Evolutionary conservation across 495 filamentous ascomycete genomes (phyloP), one percentile per base, ranked within the genome.

Genomic region (Penicillium ucsense): DNA sequence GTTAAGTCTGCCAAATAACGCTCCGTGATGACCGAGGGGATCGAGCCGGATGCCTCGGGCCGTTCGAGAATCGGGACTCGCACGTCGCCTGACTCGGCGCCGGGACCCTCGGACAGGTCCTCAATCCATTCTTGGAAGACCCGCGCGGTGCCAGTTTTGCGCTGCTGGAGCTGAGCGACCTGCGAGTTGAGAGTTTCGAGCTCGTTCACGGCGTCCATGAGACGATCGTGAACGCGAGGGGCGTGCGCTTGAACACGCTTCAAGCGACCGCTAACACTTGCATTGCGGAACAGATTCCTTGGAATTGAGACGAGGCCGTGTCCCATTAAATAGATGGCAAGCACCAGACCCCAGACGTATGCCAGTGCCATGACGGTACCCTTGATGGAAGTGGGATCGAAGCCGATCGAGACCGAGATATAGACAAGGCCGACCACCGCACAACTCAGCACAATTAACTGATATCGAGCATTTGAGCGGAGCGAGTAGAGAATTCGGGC

Each of bases 281-380:
- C 81, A 56, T 85, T 85, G 39, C 81, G 79, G 59, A 89, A 83
- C 1, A 98, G 65, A 11, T 77, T 76, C 54, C 91, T 77, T 5
- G 92, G 92, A 40, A 97, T 85, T 8, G 92, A 84, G 37, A 98
- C 92, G 35, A 97, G 71, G 7, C 92, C 92, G 55, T 98, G 90
- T 5, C 92, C 92, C 92, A 98, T 96, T 20, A 98, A 75, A 58
- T 91, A 95, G 47, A 97, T 95, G 10, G 89, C 92, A 47, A 96
- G 71, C 3, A 88, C 70, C 54, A 98, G 73, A 51, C 89, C 88
- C 85, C 89, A 97, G 53, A 87, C 84, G 65, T 98, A 96, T 32
- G 89, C 89, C 45, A 96, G 71, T 27, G 92, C 92, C 82, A 98
- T 92, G 51, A 92, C 75, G 30, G 94, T 70, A 38, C 80, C 83